Evolutionary conservation across 106 monocot genomes (phyloP), one percentile per base, ranked within the genome.

Genomic region (Iris macrosiphon): DNA sequence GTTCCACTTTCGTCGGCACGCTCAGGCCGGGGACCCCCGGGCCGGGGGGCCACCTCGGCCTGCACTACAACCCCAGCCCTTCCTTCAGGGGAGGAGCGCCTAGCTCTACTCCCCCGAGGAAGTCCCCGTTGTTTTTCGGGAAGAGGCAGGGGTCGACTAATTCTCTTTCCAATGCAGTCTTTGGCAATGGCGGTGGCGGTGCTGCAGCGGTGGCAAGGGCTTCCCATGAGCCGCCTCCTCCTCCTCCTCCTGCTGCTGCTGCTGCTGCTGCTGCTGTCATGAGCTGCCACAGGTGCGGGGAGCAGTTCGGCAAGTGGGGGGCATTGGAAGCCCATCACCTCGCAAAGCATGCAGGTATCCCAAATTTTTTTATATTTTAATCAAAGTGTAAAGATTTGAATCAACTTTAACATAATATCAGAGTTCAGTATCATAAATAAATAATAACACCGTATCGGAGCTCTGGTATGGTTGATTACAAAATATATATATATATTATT

Each of bases 291-390:
- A 76, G 72, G 45, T 96, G 95, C 69, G 82, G 85, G 19, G 95
- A 96, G 57, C 71, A 75, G 68, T 84, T 89, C 59, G 30, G 60
- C 19, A 89, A 85, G 60, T 68, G 79, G 79, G 79, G 83, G 28
- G 73, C 55, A 8, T 57, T 96, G 65, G 95, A 96, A 45, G 71
- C 81, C 4, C 95, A 89, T 69, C 85, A 89, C 64, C 71, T 96
- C n/a, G 85, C 85, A 66, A 85, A 96, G 35, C 95, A 96, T 75
- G 89, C 95, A 57, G 95, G 95, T 96, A 52, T n/a, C n/a, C n/a
- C n/a, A n/a, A n/a, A 40, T 2, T 8, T 49, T 28, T 49, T 27
- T 26, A 19, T 49, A 12, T 35, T 55, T 15, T 21, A 23, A 1
- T 15, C n/a, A n/a, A n/a, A n/a, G n/a, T n/a, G n/a, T n/a, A n/a